Percentiles rank a stretch among this genome's conserved stretches.
Evolutionary conservation across 257 asterid species (phyloP).

Genomic region (Linaria vulgaris): DNA sequence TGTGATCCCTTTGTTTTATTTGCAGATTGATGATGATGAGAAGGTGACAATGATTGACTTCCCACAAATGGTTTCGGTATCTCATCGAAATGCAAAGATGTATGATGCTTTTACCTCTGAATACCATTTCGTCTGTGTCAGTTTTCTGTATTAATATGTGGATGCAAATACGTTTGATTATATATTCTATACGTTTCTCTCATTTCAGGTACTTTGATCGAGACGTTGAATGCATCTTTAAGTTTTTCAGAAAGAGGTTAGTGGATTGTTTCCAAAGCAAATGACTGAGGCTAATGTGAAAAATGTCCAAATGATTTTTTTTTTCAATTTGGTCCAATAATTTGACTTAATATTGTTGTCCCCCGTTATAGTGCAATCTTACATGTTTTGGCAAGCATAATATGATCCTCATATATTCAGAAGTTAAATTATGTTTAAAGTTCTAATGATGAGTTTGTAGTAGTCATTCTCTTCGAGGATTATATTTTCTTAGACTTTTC

Average conservation of each 20-base stretch:
- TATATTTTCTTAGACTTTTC: slow-evolving; percentile 3
- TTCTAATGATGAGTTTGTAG: neutral
- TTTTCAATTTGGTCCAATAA: neutral
- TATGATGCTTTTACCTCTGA: slow-evolving; percentile 30
- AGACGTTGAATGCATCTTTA: slow-evolving; percentile 82
- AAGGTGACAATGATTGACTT: slow-evolving; percentile 90
- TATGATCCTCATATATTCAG: neutral
- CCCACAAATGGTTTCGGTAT: slow-evolving; percentile 96
- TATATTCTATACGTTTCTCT: slow-evolving; percentile 12
- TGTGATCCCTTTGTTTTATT: slow-evolving; percentile 30
- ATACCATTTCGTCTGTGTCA: neutral
- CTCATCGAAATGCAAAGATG: slow-evolving; percentile 91
- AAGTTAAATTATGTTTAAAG: neutral
- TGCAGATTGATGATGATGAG: slow-evolving; percentile 91
- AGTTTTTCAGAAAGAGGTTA: slow-evolving; percentile 84
- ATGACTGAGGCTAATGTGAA: slow-evolving; percentile 11
- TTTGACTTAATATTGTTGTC: neutral
- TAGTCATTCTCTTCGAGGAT: neutral
- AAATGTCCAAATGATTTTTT: neutral
- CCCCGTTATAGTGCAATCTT: slow-evolving; percentile 10
- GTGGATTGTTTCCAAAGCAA: slow-evolving; percentile 26
- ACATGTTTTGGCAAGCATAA: neutral
- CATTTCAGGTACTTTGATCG: slow-evolving; percentile 86
- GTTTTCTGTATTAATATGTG: slow-evolving; percentile 9
- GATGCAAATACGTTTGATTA: neutral